phyloP scores from a whole-genome alignment of 805 yeast genomes.

The Blastobotrys muscicola region DNA sequence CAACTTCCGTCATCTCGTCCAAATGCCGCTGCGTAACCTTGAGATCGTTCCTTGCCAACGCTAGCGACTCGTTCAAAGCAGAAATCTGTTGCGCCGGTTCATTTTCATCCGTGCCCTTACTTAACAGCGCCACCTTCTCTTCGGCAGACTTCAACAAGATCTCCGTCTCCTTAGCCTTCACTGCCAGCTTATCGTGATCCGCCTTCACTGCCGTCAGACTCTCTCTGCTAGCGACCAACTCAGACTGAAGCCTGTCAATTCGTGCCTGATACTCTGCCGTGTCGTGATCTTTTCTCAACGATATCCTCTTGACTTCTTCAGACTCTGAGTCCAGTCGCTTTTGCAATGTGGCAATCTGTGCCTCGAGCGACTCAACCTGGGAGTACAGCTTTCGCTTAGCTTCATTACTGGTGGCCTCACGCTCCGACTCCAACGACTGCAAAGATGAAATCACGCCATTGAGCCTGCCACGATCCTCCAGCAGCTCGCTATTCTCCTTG shows the following conservation, averaged over 20 bases:
- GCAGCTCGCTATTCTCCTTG: conserved; percentile 42
- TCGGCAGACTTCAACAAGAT: conserved; percentile 24
- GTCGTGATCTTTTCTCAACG: conserved; percentile 49
- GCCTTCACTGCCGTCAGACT: conserved; percentile 35
- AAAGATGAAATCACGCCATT: conserved; percentile 49
- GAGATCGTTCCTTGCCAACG: conserved; percentile 44
- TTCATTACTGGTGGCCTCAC: conserved; percentile 44
- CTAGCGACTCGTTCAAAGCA: conserved; percentile 32
- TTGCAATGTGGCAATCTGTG: conserved; percentile 36
- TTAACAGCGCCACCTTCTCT: conserved; percentile 19
- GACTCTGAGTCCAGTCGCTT: conserved; percentile 38
- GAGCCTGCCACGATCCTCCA: conserved; percentile 50
- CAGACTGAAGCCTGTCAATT: conserved; percentile 44
- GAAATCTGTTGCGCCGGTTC: conserved; percentile 26
- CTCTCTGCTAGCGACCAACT: conserved; percentile 35
- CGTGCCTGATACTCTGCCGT: conserved; percentile 49
- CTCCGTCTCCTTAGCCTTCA: conserved; percentile 30
- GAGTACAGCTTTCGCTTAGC: conserved; percentile 39
- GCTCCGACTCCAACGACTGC: conserved; percentile 52
- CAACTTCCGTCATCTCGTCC: conserved; percentile 52
- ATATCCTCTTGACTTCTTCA: conserved; percentile 42
- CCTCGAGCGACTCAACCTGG: conserved; percentile 42
- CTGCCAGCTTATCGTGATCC: conserved; percentile 32
- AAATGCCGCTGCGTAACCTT: conserved; percentile 48
- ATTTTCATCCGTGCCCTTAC: conserved; percentile 21